These are phyloP conservation scores for Xylaria scruposa DNA, from an alignment of 495 filamentous ascomycete species.

Conservation along the genomic window DNA sequence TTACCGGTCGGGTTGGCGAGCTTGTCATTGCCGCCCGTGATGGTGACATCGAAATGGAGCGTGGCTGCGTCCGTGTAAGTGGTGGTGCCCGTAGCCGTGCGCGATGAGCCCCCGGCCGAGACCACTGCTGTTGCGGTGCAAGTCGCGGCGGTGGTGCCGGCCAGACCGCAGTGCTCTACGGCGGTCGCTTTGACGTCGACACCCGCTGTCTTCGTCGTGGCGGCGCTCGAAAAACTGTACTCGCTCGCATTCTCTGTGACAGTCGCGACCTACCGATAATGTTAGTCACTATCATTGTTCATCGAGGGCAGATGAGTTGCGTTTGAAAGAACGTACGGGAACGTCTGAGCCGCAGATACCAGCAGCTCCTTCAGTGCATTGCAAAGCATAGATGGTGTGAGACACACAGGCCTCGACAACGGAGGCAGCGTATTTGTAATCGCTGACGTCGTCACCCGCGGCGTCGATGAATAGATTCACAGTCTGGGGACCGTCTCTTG, in stretches of 20 bases:
- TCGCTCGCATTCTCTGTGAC: slow-evolving; percentile 17
- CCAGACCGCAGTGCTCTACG: slow-evolving; percentile 8
- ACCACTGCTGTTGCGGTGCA: slow-evolving; percentile 2
- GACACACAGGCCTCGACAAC: slow-evolving; percentile 4
- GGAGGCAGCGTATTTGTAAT: slow-evolving; percentile 12
- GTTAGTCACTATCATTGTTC: background rate
- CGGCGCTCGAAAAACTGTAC: slow-evolving; percentile 7
- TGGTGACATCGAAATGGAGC: background rate
- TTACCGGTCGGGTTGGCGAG: slow-evolving; percentile 22
- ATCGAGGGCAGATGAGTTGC: background rate
- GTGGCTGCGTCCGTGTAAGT: slow-evolving; percentile 9
- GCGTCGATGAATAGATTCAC: slow-evolving; percentile 22
- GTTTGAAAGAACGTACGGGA: slow-evolving; percentile 2
- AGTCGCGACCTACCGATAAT: background rate
- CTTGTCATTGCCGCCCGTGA: slow-evolving; percentile 20
- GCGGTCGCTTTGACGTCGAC: slow-evolving; percentile 4
- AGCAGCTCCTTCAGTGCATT: background rate
- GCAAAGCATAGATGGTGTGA: background rate
- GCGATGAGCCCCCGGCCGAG: slow-evolving; percentile 10
- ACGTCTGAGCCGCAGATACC: background rate
- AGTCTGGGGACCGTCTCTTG: slow-evolving; percentile 7
- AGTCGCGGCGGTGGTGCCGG: slow-evolving; percentile 5
- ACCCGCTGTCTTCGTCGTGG: background rate
- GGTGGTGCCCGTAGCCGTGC: background rate
- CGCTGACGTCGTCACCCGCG: background rate